A percentile compares a stretch with the other conserved stretches of the same genome.
Evolutionary conservation across 1,284 basidiomycete genomes (phyloP).

Genomic region (Anthracocystis walkeri): DNA sequence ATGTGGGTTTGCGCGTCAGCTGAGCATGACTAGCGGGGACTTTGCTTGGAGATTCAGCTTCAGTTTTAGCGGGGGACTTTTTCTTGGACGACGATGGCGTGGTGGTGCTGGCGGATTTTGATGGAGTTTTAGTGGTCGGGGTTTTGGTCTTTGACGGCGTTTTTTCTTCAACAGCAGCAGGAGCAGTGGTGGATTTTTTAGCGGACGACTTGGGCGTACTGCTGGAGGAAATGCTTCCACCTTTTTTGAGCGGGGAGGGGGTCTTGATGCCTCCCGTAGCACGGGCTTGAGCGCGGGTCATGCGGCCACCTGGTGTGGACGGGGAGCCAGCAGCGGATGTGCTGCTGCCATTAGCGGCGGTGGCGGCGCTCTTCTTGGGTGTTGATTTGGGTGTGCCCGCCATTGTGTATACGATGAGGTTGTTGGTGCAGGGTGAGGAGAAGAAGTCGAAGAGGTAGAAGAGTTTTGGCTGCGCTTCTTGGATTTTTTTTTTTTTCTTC

Average conservation of each 20-base stretch:
- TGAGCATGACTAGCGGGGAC: constrained; percentile 40
- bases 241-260: constrained; percentile 43
- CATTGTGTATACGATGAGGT: constrained; percentile 16
- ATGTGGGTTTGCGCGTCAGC: constrained; percentile 40
- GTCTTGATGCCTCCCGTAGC: constrained; percentile 36
- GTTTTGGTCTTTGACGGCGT: constrained; percentile 23
- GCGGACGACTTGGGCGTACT: constrained; percentile 21
- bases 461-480: background rate
- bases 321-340: constrained; percentile 20
- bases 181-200: constrained; percentile 15
- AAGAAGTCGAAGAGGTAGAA: background rate
- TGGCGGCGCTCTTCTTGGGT: constrained; percentile 29
- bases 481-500: background rate
- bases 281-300: constrained; percentile 42
- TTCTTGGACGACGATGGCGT: constrained; percentile 19
- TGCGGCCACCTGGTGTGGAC: constrained; percentile 27
- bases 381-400: constrained; percentile 37
- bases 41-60: constrained; percentile 27
- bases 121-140: constrained; percentile 12
- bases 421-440: background rate
- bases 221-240: constrained; percentile 1
- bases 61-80: constrained; percentile 9
- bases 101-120: constrained; percentile 24
- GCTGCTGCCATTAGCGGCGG: constrained; percentile 1
- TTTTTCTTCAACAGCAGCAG: background rate